Conservation (phyloP, 1,284 basidiomycete species). For the Tilletia indica region DNA sequence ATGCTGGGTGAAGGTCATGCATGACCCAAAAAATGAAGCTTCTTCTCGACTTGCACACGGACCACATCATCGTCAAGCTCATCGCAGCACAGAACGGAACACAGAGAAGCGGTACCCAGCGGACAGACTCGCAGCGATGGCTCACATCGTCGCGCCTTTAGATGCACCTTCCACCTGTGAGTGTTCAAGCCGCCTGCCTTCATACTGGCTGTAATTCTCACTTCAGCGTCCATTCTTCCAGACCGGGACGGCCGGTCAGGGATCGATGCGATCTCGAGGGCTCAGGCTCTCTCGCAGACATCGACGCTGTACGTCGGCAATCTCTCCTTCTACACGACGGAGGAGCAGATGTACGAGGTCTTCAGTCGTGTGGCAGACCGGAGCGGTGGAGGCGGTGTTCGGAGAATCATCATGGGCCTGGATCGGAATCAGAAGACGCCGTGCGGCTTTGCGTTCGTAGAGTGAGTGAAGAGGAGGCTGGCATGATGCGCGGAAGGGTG, state of each 20-base stretch:
- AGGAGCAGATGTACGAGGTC: constrained; percentile 98
- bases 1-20: too few species aligned
- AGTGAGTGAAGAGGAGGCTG: constrained; percentile 57
- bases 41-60: constrained; percentile 13
- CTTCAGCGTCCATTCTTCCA: constrained; percentile 14
- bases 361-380: constrained; percentile 87
- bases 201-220: too few species aligned
- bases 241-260: constrained; percentile 57
- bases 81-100: constrained; percentile 12
- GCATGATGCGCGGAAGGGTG: too few species aligned
- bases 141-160: constrained; percentile 77
- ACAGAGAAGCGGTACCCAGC: constrained; percentile 26
- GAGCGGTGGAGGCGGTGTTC: constrained; percentile 90
- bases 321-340: constrained; percentile 91
- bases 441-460: constrained; percentile 98
- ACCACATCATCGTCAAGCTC: constrained; percentile 14
- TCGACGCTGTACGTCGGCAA: constrained; percentile 80
- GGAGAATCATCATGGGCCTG: constrained; percentile 98
- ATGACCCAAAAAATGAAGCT: too few species aligned
- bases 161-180: constrained; percentile 94
- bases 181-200: constrained; percentile 58
- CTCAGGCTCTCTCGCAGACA: constrained; percentile 59
- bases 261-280: constrained; percentile 55
- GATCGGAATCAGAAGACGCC: constrained; percentile 97
- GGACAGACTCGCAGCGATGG: constrained; percentile 62